These are phyloP conservation scores for Melaleuca quinquenervia DNA, from an alignment of 345 rosid species.

Conservation along the genomic window DNA sequence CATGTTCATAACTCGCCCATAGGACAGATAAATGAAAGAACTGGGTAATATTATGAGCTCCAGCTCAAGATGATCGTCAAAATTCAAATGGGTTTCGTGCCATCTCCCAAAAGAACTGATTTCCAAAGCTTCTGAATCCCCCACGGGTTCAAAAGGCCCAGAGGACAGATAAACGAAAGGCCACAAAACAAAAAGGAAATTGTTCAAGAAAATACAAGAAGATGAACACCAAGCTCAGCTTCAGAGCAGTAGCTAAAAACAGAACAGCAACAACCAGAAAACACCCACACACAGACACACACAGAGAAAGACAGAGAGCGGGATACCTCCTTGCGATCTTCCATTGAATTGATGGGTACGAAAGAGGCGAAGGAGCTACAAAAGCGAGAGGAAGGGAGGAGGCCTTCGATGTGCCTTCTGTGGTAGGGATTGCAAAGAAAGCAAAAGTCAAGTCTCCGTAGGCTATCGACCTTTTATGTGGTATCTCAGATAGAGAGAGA, in stretches of 20 bases:
- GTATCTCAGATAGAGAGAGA: neutral
- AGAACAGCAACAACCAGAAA: neutral
- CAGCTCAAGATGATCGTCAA: neutral
- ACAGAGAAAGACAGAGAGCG: neutral
- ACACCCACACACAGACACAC: neutral
- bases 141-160: neutral
- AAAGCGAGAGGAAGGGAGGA: neutral
- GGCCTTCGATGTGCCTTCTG: neutral
- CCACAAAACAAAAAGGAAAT: neutral
- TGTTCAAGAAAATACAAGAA: neutral
- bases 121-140: neutral
- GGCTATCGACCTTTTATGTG: neutral
- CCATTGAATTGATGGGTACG: constrained; percentile 21
- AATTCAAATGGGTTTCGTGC: neutral
- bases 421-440: neutral
- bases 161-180: neutral
- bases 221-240: neutral
- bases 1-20: neutral
- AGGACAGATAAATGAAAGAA: neutral
- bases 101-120: neutral
- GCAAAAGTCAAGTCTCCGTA: neutral
- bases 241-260: neutral
- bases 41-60: neutral
- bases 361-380: neutral
- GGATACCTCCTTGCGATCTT: constrained; percentile 51